Evolutionary conservation across 306 rosid genomes (phyloP).

Genomic region (Alnus rubra): DNA sequence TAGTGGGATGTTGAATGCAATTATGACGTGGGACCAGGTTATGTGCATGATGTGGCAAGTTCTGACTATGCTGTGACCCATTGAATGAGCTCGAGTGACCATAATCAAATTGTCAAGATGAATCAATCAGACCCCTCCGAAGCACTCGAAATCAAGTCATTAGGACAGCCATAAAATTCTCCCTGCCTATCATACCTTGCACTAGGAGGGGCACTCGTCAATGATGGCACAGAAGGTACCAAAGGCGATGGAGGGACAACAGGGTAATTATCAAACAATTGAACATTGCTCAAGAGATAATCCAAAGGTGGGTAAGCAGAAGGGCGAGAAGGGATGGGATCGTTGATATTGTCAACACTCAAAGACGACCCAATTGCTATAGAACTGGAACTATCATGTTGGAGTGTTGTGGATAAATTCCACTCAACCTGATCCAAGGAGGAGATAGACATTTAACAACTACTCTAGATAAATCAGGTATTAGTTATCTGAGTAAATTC

Average conservation of each 20-base stretch:
- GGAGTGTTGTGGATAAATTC: background rate
- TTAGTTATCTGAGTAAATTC: too few species aligned
- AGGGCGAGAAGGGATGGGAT: slow-evolving; percentile 28
- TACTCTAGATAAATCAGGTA: too few species aligned
- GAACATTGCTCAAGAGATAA: slow-evolving; percentile 50
- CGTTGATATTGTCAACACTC: slow-evolving; percentile 18
- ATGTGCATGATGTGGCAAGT: slow-evolving; percentile 46
- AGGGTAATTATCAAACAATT: slow-evolving; percentile 49
- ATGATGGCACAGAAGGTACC: slow-evolving; percentile 37
- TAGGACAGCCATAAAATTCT: slow-evolving; percentile 47
- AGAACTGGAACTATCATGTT: slow-evolving; percentile 34
- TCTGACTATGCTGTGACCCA: slow-evolving; percentile 54
- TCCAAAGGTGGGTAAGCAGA: slow-evolving; percentile 67
- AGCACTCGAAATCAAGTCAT: slow-evolving; percentile 46
- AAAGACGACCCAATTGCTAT: slow-evolving; percentile 23
- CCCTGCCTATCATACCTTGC: slow-evolving; percentile 39
- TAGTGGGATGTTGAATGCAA: too few species aligned
- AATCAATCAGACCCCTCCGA: slow-evolving; percentile 21
- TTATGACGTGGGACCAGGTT: too few species aligned
- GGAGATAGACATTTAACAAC: too few species aligned
- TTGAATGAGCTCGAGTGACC: slow-evolving; percentile 44
- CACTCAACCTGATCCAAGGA: too few species aligned
- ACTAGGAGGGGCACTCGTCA: slow-evolving; percentile 40
- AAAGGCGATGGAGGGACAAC: slow-evolving; percentile 16
- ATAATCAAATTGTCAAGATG: too few species aligned